phyloP scores from a whole-genome alignment of 257 asterid species.

The Primulina tabacum region DNA sequence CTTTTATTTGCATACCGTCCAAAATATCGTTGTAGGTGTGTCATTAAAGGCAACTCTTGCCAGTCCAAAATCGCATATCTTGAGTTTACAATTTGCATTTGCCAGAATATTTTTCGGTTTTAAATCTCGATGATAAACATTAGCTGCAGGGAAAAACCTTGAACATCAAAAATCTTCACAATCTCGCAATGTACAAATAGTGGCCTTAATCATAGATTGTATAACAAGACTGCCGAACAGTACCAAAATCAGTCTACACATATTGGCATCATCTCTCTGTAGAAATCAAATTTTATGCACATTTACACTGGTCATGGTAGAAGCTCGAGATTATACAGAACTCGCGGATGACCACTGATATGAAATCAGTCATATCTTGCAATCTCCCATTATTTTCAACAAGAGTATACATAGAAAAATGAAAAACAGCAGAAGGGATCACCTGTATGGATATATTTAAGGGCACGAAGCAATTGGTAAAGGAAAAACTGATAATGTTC shows the following conservation, averaged over 20 bases:
- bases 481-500: slow-evolving; percentile 87
- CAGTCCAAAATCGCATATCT: slow-evolving; percentile 93
- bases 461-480: slow-evolving; percentile 84
- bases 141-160: slow-evolving; percentile 55
- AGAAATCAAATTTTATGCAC: background rate
- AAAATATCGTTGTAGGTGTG: slow-evolving; percentile 88
- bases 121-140: slow-evolving; percentile 88
- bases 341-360: background rate
- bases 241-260: background rate
- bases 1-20: slow-evolving; percentile 65
- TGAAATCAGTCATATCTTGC: background rate
- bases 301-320: background rate
- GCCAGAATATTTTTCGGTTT: slow-evolving; percentile 91
- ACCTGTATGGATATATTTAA: slow-evolving; percentile 92
- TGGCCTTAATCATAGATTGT: slow-evolving; percentile 12
- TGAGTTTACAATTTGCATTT: slow-evolving; percentile 91
- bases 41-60: slow-evolving; percentile 96
- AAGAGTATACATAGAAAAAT: slow-evolving; percentile 7
- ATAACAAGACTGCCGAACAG: background rate
- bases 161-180: slow-evolving; percentile 12
- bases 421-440: slow-evolving; percentile 1
- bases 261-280: background rate
- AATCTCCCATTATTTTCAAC: background rate
- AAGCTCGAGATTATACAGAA: background rate
- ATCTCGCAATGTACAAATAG: slow-evolving; percentile 15